These are phyloP conservation scores for Leptographium radiaticola DNA, from an alignment of 2,329 filamentous ascomycete species.

Conservation along the genomic window DNA sequence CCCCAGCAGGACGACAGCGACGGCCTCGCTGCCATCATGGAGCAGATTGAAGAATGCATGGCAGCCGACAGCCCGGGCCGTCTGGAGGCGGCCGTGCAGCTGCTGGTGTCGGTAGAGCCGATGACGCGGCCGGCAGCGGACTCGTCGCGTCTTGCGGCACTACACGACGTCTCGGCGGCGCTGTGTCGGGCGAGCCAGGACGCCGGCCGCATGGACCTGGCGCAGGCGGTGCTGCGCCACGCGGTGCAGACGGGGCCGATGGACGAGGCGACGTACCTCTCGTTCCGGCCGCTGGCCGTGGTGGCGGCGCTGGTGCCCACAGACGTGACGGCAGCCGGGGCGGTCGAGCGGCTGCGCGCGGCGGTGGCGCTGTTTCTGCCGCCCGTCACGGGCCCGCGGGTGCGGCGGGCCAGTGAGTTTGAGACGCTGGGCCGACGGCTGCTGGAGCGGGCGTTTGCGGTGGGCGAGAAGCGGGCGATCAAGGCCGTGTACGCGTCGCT, in stretches of 20 bases:
- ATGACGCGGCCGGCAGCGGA: neutral
- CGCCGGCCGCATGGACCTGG: conserved; percentile 18
- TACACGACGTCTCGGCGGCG: conserved; percentile 14
- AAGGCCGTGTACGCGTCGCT: conserved; percentile 21
- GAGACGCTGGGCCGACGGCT: conserved; percentile 15
- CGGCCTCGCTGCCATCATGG: neutral
- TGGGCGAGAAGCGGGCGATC: conserved; percentile 10
- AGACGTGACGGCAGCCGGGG: neutral
- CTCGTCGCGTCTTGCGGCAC: neutral
- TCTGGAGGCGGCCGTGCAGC: neutral
- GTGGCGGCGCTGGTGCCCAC: conserved; percentile 15
- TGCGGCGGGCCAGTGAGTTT: neutral
- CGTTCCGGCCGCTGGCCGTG: conserved; percentile 21
- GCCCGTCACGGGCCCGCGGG: neutral
- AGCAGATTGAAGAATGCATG: neutral
- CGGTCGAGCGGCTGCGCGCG: neutral
- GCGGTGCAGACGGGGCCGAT: conserved; percentile 17
- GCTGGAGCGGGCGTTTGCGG: conserved; percentile 17
- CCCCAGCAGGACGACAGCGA: neutral
- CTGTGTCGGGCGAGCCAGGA: conserved; percentile 22
- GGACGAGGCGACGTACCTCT: conserved; percentile 21
- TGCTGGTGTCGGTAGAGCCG: neutral
- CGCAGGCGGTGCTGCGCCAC: conserved; percentile 17
- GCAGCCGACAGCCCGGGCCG: neutral
- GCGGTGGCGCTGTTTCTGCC: conserved; percentile 8